phyloP scores from a whole-genome alignment of 1,139 yeast genomes.

The Saccharomyces hybrid region DNA sequence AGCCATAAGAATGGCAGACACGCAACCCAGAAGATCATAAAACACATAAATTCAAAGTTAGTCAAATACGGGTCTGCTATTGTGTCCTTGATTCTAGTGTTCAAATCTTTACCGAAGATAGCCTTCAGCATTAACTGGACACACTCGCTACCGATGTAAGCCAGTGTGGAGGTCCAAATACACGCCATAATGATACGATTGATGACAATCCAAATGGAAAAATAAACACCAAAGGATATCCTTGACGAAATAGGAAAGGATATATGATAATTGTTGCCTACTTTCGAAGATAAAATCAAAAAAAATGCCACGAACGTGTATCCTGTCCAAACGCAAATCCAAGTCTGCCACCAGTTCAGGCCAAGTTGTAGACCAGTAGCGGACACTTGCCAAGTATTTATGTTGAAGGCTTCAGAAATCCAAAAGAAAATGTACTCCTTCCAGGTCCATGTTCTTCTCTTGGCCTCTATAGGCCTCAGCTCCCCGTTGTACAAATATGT shows the following conservation, averaged over 20 bases:
- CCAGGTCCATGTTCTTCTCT: slow-evolving; percentile 70
- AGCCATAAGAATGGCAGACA: slow-evolving; percentile 71
- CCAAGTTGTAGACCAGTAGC: slow-evolving; percentile 68
- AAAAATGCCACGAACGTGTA: slow-evolving; percentile 51
- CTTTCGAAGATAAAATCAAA: slow-evolving; percentile 54
- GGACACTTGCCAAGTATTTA: slow-evolving; percentile 84
- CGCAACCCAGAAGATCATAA: slow-evolving; percentile 67
- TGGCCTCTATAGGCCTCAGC: slow-evolving; percentile 56
- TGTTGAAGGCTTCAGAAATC: slow-evolving; percentile 81
- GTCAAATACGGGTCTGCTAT: slow-evolving; percentile 48
- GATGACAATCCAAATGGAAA: slow-evolving; percentile 67
- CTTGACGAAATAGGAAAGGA: slow-evolving; percentile 70
- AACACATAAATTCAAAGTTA: slow-evolving; percentile 58
- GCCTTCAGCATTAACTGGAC: slow-evolving; percentile 60
- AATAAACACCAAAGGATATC: slow-evolving; percentile 66
- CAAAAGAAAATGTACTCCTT: slow-evolving; percentile 67
- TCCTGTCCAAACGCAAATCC: slow-evolving; percentile 78
- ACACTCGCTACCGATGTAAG: slow-evolving; percentile 74
- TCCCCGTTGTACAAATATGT: slow-evolving; percentile 46
- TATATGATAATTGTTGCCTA: slow-evolving; percentile 64
- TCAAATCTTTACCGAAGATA: slow-evolving; percentile 53
- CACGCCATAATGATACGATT: slow-evolving; percentile 74
- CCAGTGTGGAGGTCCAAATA: slow-evolving; percentile 76
- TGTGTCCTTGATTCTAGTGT: slow-evolving; percentile 40
- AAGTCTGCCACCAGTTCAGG: slow-evolving; percentile 78